Base-by-base conservation (phyloP, 208 protist species). In the Crithidia expoeki region DNA sequence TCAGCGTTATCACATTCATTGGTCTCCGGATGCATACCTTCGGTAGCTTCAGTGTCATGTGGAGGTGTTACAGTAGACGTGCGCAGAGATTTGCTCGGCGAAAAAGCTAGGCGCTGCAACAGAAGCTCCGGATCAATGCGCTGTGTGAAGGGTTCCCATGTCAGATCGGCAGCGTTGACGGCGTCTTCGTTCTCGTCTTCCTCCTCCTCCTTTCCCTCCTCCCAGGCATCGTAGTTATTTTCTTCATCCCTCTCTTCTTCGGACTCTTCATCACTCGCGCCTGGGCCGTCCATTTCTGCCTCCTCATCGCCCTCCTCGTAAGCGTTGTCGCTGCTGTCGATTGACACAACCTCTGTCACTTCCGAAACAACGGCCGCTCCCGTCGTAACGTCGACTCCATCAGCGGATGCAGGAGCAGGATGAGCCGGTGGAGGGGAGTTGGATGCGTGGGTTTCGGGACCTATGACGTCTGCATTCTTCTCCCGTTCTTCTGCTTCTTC, bases 101-200 rank as follows among this genome's bases (percentile, higher is more conserved):
- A 27, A 30, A 33, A 17, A 0, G 21, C 12, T 25, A 59, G 6
- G 63, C 21, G 34, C 16, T 49, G 63, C 21, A 51, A 25, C 19
- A 68, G 50, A 59, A 68, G 63, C 5, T 25, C 44, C 5, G 63
- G 50, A 25, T 47, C n/a, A 7, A 68, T 23, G 38, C 52, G 71
- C 32, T 76, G 71, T 11, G 71, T 76, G 57, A 71, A 76, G 12
- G 71, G 71, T 53, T 56, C 25, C 61, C 44, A 76, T 62, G 44
- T 62, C 30, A 71, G 25, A 33, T 49, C 47, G 9, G 44, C 40
- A 0, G 23, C 50, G 32, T 44, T 27, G 32, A 6, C 7, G 25
- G 49, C 34, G 50, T 11, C 36, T 5, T 12, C 44, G 32, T 62
- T 46, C 12, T 11, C 27, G 38, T 25, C 55, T 5, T n/a, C 42